Base-by-base conservation (phyloP, 169 alveolate genomes). In the Besnoitia besnoiti region DNA sequence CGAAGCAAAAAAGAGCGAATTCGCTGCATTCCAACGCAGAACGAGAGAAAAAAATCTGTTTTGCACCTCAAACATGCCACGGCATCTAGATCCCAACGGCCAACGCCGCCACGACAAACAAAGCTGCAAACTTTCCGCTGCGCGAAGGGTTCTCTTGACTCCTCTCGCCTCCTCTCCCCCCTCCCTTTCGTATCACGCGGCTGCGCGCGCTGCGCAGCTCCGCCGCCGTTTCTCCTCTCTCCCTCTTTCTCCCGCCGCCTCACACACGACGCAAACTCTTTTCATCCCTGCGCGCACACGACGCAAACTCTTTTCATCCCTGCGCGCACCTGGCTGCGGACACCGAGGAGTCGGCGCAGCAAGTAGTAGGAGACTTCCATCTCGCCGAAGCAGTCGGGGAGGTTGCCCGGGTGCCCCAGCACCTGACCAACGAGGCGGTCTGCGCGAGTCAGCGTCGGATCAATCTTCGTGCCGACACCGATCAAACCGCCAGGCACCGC, bases 401-500 rank as follows among this genome's bases (percentile, higher is more conserved):
- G 95, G 85, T 96, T 94, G 67, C 99, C 99, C 39, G 99, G 99
- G 85, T 98, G 99, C 4, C 99, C 99, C 27, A 99, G 95, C 42
- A 99, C 99, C 94, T 98, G 99, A 37, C 99, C 99, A 59, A 98
- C 99, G 73, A 99, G 96, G 46, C 99, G 96, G 96, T 99, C 99
- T 80, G 99, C 98, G 94, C 99, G 96, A 19, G 99, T 99, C 85
- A 99, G 95, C 39, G 99, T 98, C 35, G 99, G 99, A 94, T 99
- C 99, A 82, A 99, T 98, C 95, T 97, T 95, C 44, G 99, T 96
- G 0, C 99, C 99, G 40, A 99, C 99, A 10, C 98, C 98, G 44
- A 98, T 97, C 80, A 98, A 95, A 50, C 99, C 99, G 33, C 99
- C 99, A 0, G 99, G 99, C 46, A 99, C 99, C 4, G 99, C 99